Base-by-base conservation (phyloP, 306 rosid species). In the Crataegus laevigata region DNA sequence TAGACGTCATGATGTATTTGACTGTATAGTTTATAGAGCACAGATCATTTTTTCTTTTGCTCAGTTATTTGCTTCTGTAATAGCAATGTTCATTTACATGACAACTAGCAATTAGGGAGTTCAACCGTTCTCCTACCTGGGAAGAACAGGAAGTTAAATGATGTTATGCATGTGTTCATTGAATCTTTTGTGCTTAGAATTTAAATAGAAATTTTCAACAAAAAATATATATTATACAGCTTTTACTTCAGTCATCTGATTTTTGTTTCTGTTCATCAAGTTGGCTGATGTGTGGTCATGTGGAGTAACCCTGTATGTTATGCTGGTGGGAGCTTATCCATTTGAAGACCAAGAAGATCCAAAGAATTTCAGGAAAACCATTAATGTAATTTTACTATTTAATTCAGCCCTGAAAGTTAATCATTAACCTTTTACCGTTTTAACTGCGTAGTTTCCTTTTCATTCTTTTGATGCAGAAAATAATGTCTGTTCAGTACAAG, bases 261-360 rank as follows among this genome's bases (percentile, higher is more conserved):
- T 59, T 47, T 28, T 55, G 21, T 79, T 75, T 42, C 29, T 82
- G 59, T 63, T n/a, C 72, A 19, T 84, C 75, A 83, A 91, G 97
- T 69, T 89, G 81, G 97, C 97, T 24, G 97, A 91, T 86, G 97
- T 91, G 60, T 91, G 97, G 97, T 91, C 97, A 19, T 89, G 97
- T 82, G 97, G 97, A 73, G 97, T 87, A 68, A 91, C 97, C 67
- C 92, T 91, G 50, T 91, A 91, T 84, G 97, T 91, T 62, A 91
- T 91, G 97, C 86, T 91, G 83, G 97, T 89, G 74, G 97, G 97
- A 74, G 97, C 94, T 60, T 91, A 91, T 83, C 97, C 97, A 68
- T 91, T 91, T 84, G 97, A 91, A 79, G 97, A 91, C 83, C 97
- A 79, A 82, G 86, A 73, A 69, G 97, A 91, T 82, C 97, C 97